These are phyloP conservation scores for Megacollybia platyphylla DNA, from an alignment of 1,284 basidiomycete species.

Conservation along the genomic window DNA sequence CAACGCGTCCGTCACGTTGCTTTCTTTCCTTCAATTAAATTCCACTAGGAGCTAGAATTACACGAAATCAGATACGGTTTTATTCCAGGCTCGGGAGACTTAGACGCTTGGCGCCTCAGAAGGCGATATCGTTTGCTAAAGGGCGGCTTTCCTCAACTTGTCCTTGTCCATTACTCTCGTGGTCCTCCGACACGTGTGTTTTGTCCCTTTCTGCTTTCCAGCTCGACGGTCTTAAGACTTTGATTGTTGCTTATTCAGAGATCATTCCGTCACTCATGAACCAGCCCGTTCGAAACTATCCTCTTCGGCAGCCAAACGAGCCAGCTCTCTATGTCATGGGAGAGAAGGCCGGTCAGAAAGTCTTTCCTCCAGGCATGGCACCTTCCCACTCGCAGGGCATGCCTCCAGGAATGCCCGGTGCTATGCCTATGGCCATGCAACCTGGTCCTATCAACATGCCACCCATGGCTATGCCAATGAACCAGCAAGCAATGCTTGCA, in stretches of 20 bases:
- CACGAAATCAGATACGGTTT: conserved; percentile 62
- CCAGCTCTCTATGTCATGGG: conserved; percentile 55
- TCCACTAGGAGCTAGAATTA: conserved; percentile 56
- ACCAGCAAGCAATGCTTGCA: conserved; percentile 50
- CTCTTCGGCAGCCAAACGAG: conserved; percentile 50
- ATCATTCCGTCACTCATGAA: conserved; percentile 41
- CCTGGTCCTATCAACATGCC: conserved; percentile 11
- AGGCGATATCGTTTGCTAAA: conserved; percentile 57
- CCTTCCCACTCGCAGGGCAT: not conserved
- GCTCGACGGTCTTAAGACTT: conserved; percentile 6
- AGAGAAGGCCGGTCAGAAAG: conserved; percentile 56
- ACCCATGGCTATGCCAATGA: conserved; percentile 8
- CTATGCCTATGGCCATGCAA: conserved; percentile 11
- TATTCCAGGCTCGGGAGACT: conserved; percentile 48
- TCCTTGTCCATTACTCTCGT: conserved; percentile 61
- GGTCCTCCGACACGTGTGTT: conserved; percentile 35
- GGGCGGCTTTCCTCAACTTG: conserved; percentile 55
- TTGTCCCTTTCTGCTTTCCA: conserved; percentile 3
- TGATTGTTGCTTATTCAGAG: conserved; percentile 21
- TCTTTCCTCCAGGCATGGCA: conserved; percentile 18
- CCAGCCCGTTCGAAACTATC: conserved; percentile 55
- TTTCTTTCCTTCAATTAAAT: conserved; percentile 1
- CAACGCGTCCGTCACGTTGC: conserved; percentile 28
- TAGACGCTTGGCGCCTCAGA: conserved; percentile 47
- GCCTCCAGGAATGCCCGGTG: conserved; percentile 17